Conservation (phyloP, 2,329 filamentous ascomycete species). For the Xylariaceae sp. region DNA sequence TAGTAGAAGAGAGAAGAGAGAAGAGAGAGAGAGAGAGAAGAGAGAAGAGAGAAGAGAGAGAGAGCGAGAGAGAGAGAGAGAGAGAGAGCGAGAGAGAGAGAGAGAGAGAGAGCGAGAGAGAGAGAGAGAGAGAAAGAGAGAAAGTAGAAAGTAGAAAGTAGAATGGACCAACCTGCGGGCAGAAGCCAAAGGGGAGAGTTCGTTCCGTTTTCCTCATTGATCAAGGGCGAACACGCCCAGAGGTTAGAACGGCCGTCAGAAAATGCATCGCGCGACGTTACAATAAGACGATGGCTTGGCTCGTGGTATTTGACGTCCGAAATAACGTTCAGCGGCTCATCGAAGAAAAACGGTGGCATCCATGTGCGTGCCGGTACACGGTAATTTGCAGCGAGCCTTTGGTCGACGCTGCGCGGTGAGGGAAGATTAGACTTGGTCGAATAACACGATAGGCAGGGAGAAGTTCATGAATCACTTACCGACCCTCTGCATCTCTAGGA, state of each 20-base stretch:
- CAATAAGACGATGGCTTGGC: conserved; percentile 29
- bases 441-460: background rate
- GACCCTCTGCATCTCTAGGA: conserved; percentile 38
- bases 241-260: background rate
- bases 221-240: background rate
- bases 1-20: background rate
- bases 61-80: too few species aligned
- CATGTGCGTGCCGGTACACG: background rate
- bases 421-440: background rate
- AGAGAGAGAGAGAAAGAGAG: too few species aligned
- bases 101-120: too few species aligned
- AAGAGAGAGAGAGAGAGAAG: too few species aligned
- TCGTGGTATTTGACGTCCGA: conserved; percentile 45
- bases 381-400: conserved; percentile 21
- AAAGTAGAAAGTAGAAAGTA: too few species aligned
- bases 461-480: conserved; percentile 26
- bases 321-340: conserved; percentile 32
- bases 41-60: too few species aligned
- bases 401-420: conserved; percentile 18
- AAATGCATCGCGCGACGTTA: background rate
- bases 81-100: too few species aligned
- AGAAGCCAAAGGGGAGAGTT: conserved; percentile 5
- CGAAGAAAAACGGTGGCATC: conserved; percentile 13
- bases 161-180: background rate
- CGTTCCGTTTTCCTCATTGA: background rate